These are phyloP conservation scores for Ricinus communis DNA, from an alignment of 345 rosid genomes.

Conservation along the genomic window DNA sequence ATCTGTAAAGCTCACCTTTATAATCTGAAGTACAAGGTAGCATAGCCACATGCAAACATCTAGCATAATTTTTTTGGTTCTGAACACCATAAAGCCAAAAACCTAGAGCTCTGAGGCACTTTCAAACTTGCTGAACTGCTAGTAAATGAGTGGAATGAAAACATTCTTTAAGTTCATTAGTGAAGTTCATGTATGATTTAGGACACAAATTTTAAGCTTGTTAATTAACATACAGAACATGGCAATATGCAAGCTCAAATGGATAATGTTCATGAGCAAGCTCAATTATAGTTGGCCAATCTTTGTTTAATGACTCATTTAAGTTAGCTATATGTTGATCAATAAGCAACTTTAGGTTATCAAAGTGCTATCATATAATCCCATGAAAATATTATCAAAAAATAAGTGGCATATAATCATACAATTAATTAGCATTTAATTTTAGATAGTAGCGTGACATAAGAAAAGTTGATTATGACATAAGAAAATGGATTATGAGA, in stretches of 20 bases:
- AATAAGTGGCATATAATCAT: too few relatives aligned
- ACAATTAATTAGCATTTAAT: too few relatives aligned
- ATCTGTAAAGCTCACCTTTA: background rate
- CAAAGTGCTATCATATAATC: background rate
- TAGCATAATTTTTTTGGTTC: background rate
- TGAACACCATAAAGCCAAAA: background rate
- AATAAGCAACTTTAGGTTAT: background rate
- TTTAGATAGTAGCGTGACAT: too few relatives aligned
- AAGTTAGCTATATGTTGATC: background rate
- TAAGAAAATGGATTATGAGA: too few relatives aligned
- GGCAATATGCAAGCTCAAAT: background rate
- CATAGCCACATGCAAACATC: background rate
- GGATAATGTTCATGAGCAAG: background rate
- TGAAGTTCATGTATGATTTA: background rate
- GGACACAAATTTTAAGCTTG: background rate
- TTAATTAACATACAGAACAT: background rate
- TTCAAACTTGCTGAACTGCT: background rate
- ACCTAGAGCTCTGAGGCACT: background rate
- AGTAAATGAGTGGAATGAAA: background rate
- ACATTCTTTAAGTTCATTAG: background rate
- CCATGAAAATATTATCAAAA: too few relatives aligned
- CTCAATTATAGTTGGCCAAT: background rate
- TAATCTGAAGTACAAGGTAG: background rate
- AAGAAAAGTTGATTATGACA: too few relatives aligned
- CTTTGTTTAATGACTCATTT: background rate